Percentiles rank a stretch among this genome's conserved stretches.
phyloP scores from a whole-genome alignment of 2,329 filamentous ascomycete species.

The Stachybotrys chlorohalonatus region DNA sequence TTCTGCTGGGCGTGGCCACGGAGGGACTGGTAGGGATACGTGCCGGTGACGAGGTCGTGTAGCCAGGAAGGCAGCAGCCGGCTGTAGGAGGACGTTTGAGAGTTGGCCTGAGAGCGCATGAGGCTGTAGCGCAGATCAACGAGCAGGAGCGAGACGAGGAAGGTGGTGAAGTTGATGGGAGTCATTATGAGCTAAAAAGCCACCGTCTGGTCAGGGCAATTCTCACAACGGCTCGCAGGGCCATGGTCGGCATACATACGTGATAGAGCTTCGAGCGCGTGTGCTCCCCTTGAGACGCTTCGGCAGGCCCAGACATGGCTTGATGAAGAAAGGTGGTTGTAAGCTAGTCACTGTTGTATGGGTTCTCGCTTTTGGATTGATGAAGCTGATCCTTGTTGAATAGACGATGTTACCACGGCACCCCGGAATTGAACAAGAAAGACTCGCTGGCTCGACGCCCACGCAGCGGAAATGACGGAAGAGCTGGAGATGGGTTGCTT shows the following conservation, averaged over 20 bases:
- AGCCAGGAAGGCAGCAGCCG: slow-evolving; percentile 28
- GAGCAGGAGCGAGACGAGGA: slow-evolving; percentile 55
- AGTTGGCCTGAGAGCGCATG: slow-evolving; percentile 32
- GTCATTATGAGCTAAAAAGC: slow-evolving; percentile 42
- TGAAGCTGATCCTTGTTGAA: no score
- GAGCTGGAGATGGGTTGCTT: no score
- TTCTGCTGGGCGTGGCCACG: slow-evolving; percentile 2
- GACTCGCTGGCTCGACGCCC: no score
- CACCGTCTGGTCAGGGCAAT: not conserved
- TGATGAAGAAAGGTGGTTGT: no score
- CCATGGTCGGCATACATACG: slow-evolving; percentile 7
- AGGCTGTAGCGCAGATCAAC: slow-evolving; percentile 50
- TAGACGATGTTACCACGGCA: no score
- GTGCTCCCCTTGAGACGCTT: not conserved
- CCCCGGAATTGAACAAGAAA: no score
- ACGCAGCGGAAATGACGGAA: no score
- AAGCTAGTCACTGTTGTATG: no score
- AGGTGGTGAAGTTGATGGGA: slow-evolving; percentile 54
- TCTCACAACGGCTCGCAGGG: not conserved
- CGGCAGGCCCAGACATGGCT: no score
- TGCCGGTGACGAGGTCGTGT: slow-evolving; percentile 29
- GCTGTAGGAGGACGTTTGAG: slow-evolving; percentile 13
- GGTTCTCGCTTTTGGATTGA: no score
- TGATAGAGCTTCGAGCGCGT: slow-evolving; percentile 15
- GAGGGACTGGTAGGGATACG: slow-evolving; percentile 27